Percentiles rank a stretch among this genome's conserved stretches.
Evolutionary conservation across 768 basidiomycete genomes (phyloP).

Genomic region (Pholiota microspora): DNA sequence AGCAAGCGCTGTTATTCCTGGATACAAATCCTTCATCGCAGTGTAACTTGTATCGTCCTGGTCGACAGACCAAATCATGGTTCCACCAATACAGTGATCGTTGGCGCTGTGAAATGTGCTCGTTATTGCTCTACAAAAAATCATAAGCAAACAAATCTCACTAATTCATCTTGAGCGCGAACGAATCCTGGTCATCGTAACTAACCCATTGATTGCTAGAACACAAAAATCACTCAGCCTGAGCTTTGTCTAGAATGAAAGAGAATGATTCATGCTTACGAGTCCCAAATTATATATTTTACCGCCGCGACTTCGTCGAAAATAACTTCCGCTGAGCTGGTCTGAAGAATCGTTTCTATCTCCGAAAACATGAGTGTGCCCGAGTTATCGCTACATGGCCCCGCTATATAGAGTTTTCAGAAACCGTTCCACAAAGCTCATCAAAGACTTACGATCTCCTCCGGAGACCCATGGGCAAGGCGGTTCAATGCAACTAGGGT

Average conservation of each 20-base stretch:
- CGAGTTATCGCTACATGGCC: conserved; percentile 10
- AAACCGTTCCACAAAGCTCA: too few species aligned
- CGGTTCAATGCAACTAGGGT: conserved; percentile 15
- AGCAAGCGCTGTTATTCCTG: background rate
- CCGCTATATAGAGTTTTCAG: background rate
- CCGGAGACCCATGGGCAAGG: conserved; percentile 20
- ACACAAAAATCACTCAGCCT: background rate
- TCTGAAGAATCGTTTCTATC: conserved; percentile 15
- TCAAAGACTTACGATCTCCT: conserved; percentile 9
- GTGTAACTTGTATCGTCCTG: conserved; percentile 9
- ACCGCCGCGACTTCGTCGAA: conserved; percentile 24
- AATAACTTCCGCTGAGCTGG: conserved; percentile 3
- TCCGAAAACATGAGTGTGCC: conserved; percentile 16
- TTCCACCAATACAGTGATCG: conserved; percentile 20
- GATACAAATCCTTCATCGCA: conserved; percentile 1
- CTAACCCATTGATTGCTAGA: conserved; percentile 25
- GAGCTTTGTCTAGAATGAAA: background rate
- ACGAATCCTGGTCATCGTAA: conserved; percentile 23
- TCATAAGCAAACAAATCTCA: background rate
- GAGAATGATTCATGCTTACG: background rate
- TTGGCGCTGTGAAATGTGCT: conserved; percentile 9
- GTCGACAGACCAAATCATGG: conserved; percentile 22
- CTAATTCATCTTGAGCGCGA: conserved; percentile 21
- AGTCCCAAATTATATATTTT: conserved; percentile 23
- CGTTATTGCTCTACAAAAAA: background rate